Evolutionary conservation across 805 yeast species (phyloP).

Genomic region (Candida patagonica): DNA sequence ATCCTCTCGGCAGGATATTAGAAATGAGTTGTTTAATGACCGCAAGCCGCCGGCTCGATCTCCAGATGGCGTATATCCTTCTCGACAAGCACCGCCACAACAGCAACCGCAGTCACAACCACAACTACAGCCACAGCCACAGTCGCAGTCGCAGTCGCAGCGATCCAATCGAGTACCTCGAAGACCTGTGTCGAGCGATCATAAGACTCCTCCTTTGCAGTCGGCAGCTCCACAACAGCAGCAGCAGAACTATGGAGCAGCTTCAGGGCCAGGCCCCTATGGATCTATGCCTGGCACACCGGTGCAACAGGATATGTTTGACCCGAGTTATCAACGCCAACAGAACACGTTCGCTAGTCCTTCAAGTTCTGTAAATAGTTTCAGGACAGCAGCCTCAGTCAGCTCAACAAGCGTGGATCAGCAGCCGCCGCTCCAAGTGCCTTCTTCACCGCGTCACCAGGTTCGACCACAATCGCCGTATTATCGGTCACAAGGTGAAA

Average conservation of each 20-base stretch:
- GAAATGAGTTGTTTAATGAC: neutral
- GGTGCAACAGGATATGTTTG: slow-evolving; percentile 5
- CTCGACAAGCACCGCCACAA: slow-evolving; percentile 4
- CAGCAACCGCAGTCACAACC: neutral
- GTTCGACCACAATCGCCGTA: slow-evolving; percentile 6
- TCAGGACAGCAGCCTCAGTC: slow-evolving; percentile 1
- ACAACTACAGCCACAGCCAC: neutral
- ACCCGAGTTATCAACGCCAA: slow-evolving; percentile 5
- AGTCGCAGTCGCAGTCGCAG: neutral
- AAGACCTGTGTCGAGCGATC: neutral
- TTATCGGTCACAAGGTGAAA: neutral
- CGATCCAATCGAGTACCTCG: neutral
- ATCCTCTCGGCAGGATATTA: slow-evolving; percentile 1
- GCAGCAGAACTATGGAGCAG: slow-evolving; percentile 6
- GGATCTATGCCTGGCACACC: neutral
- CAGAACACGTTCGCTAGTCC: neutral
- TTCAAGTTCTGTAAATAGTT: neutral
- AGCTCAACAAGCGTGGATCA: neutral
- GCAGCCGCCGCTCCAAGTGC: slow-evolving; percentile 5
- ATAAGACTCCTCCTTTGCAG: no score
- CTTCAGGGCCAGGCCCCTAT: slow-evolving; percentile 3
- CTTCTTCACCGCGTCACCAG: slow-evolving; percentile 5
- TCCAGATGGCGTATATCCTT: neutral
- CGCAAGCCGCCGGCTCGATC: slow-evolving; percentile 2
- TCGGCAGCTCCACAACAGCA: slow-evolving; percentile 4